Evolutionary conservation across 2,329 filamentous ascomycete species (phyloP).

Genomic region (Xenoacremonium recifei): DNA sequence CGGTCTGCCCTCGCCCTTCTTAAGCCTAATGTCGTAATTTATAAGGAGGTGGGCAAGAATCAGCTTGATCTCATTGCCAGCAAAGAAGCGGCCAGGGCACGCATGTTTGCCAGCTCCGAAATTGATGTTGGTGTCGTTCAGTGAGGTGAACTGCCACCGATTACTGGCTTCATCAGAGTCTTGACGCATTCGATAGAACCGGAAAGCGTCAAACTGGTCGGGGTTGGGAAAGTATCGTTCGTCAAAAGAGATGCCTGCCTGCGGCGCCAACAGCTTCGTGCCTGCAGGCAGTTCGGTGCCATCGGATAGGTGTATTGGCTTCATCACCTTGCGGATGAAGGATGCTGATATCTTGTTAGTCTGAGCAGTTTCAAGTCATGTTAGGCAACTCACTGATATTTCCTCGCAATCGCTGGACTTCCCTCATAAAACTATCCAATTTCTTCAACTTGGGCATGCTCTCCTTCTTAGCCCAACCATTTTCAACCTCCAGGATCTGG

Average conservation of each 20-base stretch:
- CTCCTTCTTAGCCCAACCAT: slow-evolving; percentile 41
- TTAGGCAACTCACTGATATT: slow-evolving; percentile 39
- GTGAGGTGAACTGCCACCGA: slow-evolving; percentile 42
- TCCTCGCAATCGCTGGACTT: slow-evolving; percentile 38
- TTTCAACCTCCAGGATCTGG: slow-evolving; percentile 39
- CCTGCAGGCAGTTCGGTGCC: slow-evolving; percentile 42
- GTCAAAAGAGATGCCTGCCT: slow-evolving; percentile 41
- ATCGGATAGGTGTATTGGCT: slow-evolving; percentile 44
- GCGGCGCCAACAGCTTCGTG: slow-evolving; percentile 41
- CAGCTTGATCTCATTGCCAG: slow-evolving; percentile 45
- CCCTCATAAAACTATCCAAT: slow-evolving; percentile 49
- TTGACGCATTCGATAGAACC: slow-evolving; percentile 46
- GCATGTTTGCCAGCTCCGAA: slow-evolving; percentile 48
- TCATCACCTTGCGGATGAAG: slow-evolving; percentile 46
- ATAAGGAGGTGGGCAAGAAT: slow-evolving; percentile 41
- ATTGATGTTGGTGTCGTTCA: slow-evolving; percentile 42
- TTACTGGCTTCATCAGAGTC: slow-evolving; percentile 36
- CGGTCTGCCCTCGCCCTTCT: slow-evolving; percentile 37
- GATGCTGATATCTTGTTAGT: slow-evolving; percentile 32
- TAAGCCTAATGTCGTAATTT: slow-evolving; percentile 41
- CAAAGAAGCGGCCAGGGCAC: slow-evolving; percentile 49
- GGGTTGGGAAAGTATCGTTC: slow-evolving; percentile 39
- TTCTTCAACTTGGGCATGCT: slow-evolving; percentile 44
- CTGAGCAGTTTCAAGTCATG: not conserved
- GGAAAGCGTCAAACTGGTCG: slow-evolving; percentile 46